Percentiles rank a stretch among this genome's conserved stretches.
Conservation (phyloP, 1,139 yeast genomes). For the Sugiyamaella castrensis region DNA sequence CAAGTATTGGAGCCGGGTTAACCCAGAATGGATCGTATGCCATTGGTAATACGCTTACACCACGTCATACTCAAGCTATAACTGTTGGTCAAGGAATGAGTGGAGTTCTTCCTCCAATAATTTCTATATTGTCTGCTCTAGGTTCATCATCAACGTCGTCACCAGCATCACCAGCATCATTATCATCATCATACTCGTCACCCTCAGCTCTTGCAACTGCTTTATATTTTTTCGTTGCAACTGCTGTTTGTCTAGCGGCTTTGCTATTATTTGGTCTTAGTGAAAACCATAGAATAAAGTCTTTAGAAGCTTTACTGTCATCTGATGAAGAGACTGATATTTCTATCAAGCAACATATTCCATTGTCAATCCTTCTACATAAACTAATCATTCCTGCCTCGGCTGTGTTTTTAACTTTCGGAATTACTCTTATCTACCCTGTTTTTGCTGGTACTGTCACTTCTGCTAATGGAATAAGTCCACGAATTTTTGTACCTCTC, state of each 20-base stretch:
- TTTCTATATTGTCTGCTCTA: constrained; percentile 56
- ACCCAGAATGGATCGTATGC: constrained; percentile 94
- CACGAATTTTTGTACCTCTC: constrained; percentile 62
- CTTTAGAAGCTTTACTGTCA: background rate
- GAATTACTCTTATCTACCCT: constrained; percentile 79
- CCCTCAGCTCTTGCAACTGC: constrained; percentile 49
- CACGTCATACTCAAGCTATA: constrained; percentile 77
- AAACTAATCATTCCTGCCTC: constrained; percentile 62
- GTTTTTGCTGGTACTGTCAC: constrained; percentile 78
- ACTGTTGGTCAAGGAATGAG: constrained; percentile 96
- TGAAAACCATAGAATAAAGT: background rate
- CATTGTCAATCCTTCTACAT: constrained; percentile 51
- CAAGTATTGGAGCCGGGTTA: constrained; percentile 50
- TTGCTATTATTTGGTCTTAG: constrained; percentile 12
- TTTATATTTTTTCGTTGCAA: constrained; percentile 36
- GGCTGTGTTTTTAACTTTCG: constrained; percentile 71
- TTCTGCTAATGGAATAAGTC: constrained; percentile 50
- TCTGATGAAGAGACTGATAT: background rate
- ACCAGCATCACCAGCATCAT: constrained; percentile 34
- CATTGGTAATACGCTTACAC: constrained; percentile 72
- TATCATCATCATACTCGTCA: constrained; percentile 11
- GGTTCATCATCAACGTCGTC: constrained; percentile 28
- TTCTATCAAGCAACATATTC: constrained; percentile 37
- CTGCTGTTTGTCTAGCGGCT: constrained; percentile 17
- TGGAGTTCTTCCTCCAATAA: constrained; percentile 83